Evolutionary conservation across 345 rosid genomes (phyloP).

Genomic region (Lenwebbia sp.): DNA sequence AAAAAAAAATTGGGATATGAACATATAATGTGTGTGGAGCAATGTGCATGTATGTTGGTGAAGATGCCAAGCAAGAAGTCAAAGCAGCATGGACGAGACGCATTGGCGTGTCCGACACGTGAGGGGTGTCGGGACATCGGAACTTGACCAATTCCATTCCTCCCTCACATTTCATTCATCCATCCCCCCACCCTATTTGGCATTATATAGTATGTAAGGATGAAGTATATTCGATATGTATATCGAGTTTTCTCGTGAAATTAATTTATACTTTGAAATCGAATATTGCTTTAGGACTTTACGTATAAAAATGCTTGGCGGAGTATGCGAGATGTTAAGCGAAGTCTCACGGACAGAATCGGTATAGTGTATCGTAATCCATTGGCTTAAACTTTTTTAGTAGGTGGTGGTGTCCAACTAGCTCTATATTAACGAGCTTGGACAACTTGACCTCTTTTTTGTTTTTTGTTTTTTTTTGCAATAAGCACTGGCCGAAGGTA

Average conservation of each 20-base stretch:
- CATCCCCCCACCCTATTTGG: neutral
- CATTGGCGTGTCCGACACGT: conserved; percentile 13
- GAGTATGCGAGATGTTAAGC: neutral
- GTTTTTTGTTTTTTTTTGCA: neutral
- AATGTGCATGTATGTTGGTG: neutral
- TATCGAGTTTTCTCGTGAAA: neutral
- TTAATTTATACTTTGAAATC: neutral
- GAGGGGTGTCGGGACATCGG: conserved; percentile 26
- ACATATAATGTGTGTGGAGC: neutral
- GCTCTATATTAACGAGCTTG: neutral
- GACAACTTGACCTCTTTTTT: neutral
- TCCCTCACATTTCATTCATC: neutral
- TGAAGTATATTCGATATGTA: neutral
- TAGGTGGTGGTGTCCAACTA: neutral
- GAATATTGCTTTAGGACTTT: neutral
- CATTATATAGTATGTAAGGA: neutral
- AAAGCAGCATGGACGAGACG: conserved; percentile 3
- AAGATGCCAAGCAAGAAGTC: neutral
- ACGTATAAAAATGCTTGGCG: neutral
- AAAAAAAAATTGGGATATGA: neutral
- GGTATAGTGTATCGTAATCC: neutral
- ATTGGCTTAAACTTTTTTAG: neutral
- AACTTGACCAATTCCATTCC: conserved; percentile 1
- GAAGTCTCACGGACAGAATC: neutral
- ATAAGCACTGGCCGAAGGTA: neutral